Evolutionary conservation across 1,284 basidiomycete genomes (phyloP).

Genomic region (Entoloma clypeatum): DNA sequence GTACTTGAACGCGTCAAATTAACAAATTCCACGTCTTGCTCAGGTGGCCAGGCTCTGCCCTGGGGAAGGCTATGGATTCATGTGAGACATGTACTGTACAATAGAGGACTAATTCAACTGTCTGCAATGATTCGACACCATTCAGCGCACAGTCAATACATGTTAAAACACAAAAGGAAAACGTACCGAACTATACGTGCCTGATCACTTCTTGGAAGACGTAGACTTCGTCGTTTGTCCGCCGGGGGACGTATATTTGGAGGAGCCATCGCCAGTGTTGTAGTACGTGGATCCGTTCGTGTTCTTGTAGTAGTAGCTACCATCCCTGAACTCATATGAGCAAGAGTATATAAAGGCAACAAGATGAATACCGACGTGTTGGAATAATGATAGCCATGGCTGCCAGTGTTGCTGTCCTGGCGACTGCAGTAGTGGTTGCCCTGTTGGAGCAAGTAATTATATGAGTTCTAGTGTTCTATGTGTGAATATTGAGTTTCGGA

Average conservation of each 20-base stretch:
- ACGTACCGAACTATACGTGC: not conserved
- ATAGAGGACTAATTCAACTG: too few species aligned
- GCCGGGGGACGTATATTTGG: slow-evolving; percentile 49
- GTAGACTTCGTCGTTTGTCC: slow-evolving; percentile 34
- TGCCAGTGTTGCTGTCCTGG: slow-evolving; percentile 34
- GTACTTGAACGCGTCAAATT: too few species aligned
- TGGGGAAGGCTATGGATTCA: too few species aligned
- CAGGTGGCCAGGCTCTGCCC: too few species aligned
- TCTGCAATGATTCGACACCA: too few species aligned
- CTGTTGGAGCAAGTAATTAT: slow-evolving; percentile 24
- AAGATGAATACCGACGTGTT: slow-evolving; percentile 36
- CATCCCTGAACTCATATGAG: slow-evolving; percentile 34
- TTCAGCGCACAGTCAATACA: not conserved
- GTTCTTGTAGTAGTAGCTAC: slow-evolving; percentile 60
- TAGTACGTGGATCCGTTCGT: slow-evolving; percentile 59
- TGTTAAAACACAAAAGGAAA: too few species aligned
- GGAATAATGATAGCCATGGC: slow-evolving; percentile 54
- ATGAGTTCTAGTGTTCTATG: not conserved
- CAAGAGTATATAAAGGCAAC: not conserved
- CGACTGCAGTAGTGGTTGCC: slow-evolving; percentile 57
- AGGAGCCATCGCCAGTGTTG: slow-evolving; percentile 44
- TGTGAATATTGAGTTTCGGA: slow-evolving; percentile 20
- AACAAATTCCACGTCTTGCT: too few species aligned
- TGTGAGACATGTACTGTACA: too few species aligned
- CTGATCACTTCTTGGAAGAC: slow-evolving; percentile 9